Evolutionary conservation across 2,329 filamentous ascomycete genomes (phyloP).

Genomic region (Ascochyta koolunga): DNA sequence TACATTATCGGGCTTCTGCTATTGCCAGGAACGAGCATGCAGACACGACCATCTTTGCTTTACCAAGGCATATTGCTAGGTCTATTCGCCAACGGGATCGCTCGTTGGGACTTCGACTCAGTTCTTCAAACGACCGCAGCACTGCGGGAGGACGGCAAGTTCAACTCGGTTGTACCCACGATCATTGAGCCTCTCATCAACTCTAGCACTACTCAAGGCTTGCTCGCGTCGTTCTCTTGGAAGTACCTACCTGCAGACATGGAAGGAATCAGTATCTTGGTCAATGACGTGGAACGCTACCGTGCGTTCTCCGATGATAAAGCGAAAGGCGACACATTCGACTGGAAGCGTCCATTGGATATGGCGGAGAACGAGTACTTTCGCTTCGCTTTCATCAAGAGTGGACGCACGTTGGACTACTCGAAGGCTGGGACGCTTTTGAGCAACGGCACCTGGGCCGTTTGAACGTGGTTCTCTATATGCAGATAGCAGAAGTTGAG

Average conservation of each 20-base stretch:
- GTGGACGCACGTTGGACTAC: conserved; percentile 40
- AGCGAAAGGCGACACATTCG: conserved; percentile 19
- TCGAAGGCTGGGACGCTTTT: conserved; percentile 36
- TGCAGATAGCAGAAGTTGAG: background rate
- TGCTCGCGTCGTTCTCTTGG: conserved; percentile 65
- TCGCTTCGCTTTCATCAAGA: conserved; percentile 41
- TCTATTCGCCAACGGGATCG: conserved; percentile 46
- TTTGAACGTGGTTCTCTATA: background rate
- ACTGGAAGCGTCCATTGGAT: conserved; percentile 51
- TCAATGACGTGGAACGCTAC: conserved; percentile 80
- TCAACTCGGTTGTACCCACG: conserved; percentile 65
- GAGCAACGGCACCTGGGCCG: conserved; percentile 38
- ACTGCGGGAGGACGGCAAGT: conserved; percentile 62
- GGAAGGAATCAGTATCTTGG: conserved; percentile 77
- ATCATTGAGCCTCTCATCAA: conserved; percentile 33
- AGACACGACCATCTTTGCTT: conserved; percentile 43
- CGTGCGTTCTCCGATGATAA: conserved; percentile 36
- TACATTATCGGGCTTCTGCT: conserved; percentile 45
- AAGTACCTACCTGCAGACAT: conserved; percentile 54
- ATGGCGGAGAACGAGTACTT: conserved; percentile 41
- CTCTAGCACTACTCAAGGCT: conserved; percentile 49
- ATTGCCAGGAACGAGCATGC: conserved; percentile 44
- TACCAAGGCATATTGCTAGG: conserved; percentile 47
- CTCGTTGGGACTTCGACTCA: conserved; percentile 52
- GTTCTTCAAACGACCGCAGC: conserved; percentile 80